Evolutionary conservation across 805 yeast species (phyloP).

Genomic region (Candida verbasci): DNA sequence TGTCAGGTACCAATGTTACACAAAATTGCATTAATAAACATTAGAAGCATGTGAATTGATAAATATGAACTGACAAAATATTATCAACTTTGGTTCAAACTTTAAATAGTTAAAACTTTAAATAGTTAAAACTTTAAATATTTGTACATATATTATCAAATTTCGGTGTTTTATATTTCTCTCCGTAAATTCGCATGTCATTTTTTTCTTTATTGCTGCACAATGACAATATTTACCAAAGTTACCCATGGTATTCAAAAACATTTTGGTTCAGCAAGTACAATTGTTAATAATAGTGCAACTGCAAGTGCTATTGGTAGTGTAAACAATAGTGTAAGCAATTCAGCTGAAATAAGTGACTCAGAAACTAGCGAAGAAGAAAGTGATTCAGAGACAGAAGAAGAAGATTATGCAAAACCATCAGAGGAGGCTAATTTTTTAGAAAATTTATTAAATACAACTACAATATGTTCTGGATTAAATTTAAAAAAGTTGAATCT

Average conservation of each 20-base stretch:
- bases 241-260: conserved; percentile 1
- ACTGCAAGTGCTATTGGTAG: too few species aligned
- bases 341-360: background rate
- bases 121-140: too few species aligned
- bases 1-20: too few species aligned
- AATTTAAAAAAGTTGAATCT: conserved; percentile 3
- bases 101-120: too few species aligned
- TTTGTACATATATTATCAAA: too few species aligned
- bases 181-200: background rate
- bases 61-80: too few species aligned
- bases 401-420: conserved; percentile 25
- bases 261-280: conserved; percentile 1
- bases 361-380: conserved; percentile 2
- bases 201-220: background rate
- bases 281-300: too few species aligned
- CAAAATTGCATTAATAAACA: too few species aligned
- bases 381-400: conserved; percentile 13
- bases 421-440: conserved; percentile 22
- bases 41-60: too few species aligned
- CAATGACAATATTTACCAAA: conserved; percentile 4
- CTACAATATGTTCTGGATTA: conserved; percentile 26
- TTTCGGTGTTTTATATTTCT: background rate
- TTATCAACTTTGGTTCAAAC: too few species aligned
- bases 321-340: too few species aligned
- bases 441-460: conserved; percentile 25